Percentiles rank a stretch among this genome's conserved stretches.
phyloP scores from a whole-genome alignment of 495 filamentous ascomycete species.

The Trichocladium antarcticum region DNA sequence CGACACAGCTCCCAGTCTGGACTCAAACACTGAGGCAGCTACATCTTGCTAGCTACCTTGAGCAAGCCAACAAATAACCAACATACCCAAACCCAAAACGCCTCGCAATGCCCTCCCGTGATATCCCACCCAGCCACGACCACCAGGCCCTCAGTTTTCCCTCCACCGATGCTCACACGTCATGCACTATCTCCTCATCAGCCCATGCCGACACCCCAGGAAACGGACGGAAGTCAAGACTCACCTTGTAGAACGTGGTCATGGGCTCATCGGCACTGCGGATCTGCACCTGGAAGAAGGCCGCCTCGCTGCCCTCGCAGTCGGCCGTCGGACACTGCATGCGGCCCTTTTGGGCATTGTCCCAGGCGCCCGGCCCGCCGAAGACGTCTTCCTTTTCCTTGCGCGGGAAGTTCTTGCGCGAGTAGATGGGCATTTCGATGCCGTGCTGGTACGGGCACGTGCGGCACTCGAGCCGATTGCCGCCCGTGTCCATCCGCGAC shows the following conservation, averaged over 20 bases:
- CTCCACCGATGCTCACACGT: conserved; percentile 47
- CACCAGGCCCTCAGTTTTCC: conserved; percentile 34
- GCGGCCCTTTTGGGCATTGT: conserved; percentile 69
- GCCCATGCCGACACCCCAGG: neutral
- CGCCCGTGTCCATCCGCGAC: conserved; percentile 33
- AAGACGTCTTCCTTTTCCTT: conserved; percentile 88
- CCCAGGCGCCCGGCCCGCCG: conserved; percentile 76
- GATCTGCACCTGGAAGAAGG: conserved; percentile 94
- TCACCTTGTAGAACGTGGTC: conserved; percentile 88
- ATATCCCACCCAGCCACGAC: neutral
- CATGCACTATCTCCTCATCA: conserved; percentile 42
- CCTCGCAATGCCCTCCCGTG: conserved; percentile 16
- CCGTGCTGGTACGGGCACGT: conserved; percentile 84
- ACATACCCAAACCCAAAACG: conserved; percentile 13
- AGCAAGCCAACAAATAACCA: conserved; percentile 4
- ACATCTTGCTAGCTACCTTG: neutral
- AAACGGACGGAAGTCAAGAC: conserved; percentile 9
- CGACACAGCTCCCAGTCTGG: neutral
- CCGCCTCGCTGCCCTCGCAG: conserved; percentile 70
- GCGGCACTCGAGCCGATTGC: conserved; percentile 74
- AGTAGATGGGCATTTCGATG: conserved; percentile 60
- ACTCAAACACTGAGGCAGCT: neutral
- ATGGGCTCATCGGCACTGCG: conserved; percentile 96
- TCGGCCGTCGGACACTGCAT: conserved; percentile 66
- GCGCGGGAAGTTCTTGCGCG: conserved; percentile 61